Percentiles rank a stretch among this genome's conserved stretches.
phyloP scores from a whole-genome alignment of 2,329 filamentous ascomycete species.

The Fusarium miscanthi region DNA sequence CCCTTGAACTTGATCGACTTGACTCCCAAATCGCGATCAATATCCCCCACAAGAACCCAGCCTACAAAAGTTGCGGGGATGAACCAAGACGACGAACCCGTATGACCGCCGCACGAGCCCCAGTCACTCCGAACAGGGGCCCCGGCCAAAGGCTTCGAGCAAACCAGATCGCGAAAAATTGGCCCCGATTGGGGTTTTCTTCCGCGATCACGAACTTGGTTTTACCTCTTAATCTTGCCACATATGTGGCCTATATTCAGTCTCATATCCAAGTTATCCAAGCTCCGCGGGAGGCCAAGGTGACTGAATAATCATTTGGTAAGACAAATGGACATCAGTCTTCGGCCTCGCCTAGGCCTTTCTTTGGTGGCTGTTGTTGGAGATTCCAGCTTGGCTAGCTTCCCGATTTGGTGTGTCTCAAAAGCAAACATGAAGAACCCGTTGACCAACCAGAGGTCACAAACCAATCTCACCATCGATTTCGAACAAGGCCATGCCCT shows the following conservation, averaged over 20 bases:
- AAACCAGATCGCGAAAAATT: conserved; percentile 37
- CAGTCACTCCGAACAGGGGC: conserved; percentile 33
- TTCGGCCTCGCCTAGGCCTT: conserved; percentile 29
- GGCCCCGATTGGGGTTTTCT: conserved; percentile 19
- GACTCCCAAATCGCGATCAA: conserved; percentile 20
- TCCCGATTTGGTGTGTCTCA: conserved; percentile 31
- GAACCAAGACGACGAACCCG: conserved; percentile 37
- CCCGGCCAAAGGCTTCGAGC: conserved; percentile 22
- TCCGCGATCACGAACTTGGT: conserved; percentile 14
- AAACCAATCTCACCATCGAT: conserved; percentile 22
- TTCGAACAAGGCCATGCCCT: conserved; percentile 37
- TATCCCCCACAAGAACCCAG: conserved; percentile 30
- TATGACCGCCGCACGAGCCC: conserved; percentile 43
- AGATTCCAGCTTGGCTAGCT: conserved; percentile 35
- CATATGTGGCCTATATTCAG: not conserved
- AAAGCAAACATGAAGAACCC: conserved; percentile 42
- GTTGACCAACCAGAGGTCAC: conserved; percentile 33
- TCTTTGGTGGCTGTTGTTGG: conserved; percentile 26
- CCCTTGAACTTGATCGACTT: conserved; percentile 19
- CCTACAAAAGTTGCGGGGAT: conserved; percentile 34
- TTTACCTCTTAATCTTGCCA: conserved; percentile 15
- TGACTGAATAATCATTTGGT: conserved; percentile 7
- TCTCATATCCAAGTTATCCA: not conserved
- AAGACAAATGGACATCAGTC: conserved; percentile 11
- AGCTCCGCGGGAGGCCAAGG: not conserved